Evolutionary conservation across 768 basidiomycete species (phyloP).

Genomic region (Mycena albidolilacea): DNA sequence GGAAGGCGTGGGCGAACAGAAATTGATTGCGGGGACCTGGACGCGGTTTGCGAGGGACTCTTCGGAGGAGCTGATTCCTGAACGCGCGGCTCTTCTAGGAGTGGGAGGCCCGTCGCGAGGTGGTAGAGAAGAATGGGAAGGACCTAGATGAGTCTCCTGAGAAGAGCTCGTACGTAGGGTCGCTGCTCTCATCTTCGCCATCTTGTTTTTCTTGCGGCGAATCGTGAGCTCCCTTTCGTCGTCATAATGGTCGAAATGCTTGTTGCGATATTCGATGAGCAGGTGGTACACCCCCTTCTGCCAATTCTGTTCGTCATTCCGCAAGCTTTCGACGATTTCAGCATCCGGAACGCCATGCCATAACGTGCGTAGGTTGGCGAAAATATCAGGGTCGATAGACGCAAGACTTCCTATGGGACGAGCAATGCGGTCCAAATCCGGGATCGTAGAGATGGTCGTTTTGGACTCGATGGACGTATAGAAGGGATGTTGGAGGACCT

Average conservation of each 20-base stretch:
- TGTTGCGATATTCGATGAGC: slow-evolving; percentile 86
- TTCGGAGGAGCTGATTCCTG: slow-evolving; percentile 40
- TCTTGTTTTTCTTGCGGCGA: slow-evolving; percentile 55
- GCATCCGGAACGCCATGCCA: slow-evolving; percentile 88
- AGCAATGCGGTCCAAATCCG: slow-evolving; percentile 77
- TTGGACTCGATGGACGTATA: slow-evolving; percentile 70
- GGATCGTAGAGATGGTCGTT: slow-evolving; percentile 58
- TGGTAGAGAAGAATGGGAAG: slow-evolving; percentile 59
- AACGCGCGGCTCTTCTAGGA: slow-evolving; percentile 68
- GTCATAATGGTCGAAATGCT: slow-evolving; percentile 80
- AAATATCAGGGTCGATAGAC: slow-evolving; percentile 90
- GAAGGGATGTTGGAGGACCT: slow-evolving; percentile 88
- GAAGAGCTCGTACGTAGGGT: slow-evolving; percentile 45
- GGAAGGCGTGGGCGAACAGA: slow-evolving; percentile 41
- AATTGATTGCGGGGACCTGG: slow-evolving; percentile 37
- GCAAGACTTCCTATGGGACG: slow-evolving; percentile 73
- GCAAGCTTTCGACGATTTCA: slow-evolving; percentile 79
- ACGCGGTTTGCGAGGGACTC: slow-evolving; percentile 26
- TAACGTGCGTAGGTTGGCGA: slow-evolving; percentile 91
- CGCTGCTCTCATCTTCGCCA: slow-evolving; percentile 47
- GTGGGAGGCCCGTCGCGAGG: slow-evolving; percentile 73
- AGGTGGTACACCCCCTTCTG: slow-evolving; percentile 97
- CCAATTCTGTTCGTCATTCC: slow-evolving; percentile 82
- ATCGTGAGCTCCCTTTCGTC: slow-evolving; percentile 72
- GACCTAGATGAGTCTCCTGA: slow-evolving; percentile 43